Percentiles rank a stretch among this genome's conserved stretches.
Evolutionary conservation across 1,284 basidiomycete genomes (phyloP).

Genomic region (Pseudozyma thailandica): DNA sequence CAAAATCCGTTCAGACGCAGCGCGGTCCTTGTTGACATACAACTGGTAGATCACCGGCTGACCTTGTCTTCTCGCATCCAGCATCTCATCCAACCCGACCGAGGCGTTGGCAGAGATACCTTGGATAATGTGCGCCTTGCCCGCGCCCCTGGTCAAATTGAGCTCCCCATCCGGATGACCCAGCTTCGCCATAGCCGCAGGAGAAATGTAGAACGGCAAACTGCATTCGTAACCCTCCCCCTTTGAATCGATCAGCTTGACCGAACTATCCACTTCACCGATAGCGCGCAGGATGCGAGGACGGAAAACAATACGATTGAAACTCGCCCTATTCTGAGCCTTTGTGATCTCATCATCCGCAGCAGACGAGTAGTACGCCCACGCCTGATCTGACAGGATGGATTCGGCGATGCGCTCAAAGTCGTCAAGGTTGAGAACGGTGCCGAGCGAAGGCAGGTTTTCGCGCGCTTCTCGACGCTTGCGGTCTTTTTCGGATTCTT

Average conservation of each 20-base stretch:
- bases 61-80: conserved; percentile 72
- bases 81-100: conserved; percentile 79
- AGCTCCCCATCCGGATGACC: conserved; percentile 93
- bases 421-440: conserved; percentile 87
- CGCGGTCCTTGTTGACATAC: conserved; percentile 83
- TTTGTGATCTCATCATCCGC: conserved; percentile 71
- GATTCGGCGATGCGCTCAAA: conserved; percentile 74
- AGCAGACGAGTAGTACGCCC: conserved; percentile 68
- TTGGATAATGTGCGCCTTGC: conserved; percentile 80
- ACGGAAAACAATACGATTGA: conserved; percentile 94
- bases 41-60: conserved; percentile 73
- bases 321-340: conserved; percentile 81
- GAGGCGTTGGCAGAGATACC: conserved; percentile 89
- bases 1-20: conserved; percentile 78
- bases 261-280: conserved; percentile 77
- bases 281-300: conserved; percentile 89
- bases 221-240: conserved; percentile 22
- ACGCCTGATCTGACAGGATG: conserved; percentile 61
- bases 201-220: conserved; percentile 76
- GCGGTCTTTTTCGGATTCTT: conserved; percentile 42
- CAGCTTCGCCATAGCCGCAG: conserved; percentile 86
- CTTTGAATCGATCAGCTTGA: conserved; percentile 29
- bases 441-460: conserved; percentile 75
- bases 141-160: conserved; percentile 82
- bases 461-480: conserved; percentile 40